Conservation (phyloP, 208 protist genomes). For the Crithidia sp. region DNA sequence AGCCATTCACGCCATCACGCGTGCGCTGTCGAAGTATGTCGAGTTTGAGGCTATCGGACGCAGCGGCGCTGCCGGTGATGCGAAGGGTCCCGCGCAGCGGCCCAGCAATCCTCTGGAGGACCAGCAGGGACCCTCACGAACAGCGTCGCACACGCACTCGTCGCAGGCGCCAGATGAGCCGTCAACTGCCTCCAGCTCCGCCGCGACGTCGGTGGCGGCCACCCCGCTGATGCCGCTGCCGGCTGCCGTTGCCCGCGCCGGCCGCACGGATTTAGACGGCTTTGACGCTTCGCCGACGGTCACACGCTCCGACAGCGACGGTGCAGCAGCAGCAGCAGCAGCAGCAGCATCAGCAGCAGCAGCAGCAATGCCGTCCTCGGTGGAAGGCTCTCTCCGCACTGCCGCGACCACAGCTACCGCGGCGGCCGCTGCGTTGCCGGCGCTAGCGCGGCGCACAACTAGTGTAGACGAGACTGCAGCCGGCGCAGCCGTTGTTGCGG, state of each 20-base stretch:
- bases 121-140: background rate
- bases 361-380: background rate
- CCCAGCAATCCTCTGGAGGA: background rate
- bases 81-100: background rate
- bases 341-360: background rate
- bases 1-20: conserved; percentile 51
- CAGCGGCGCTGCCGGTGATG: background rate
- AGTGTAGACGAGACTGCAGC: background rate
- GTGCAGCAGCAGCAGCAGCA: background rate
- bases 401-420: background rate
- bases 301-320: background rate
- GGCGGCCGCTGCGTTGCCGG: background rate
- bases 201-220: conserved; percentile 3
- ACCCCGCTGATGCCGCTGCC: conserved; percentile 28
- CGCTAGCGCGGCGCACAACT: background rate
- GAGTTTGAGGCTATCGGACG: conserved; percentile 32
- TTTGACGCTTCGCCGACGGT: conserved; percentile 4
- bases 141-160: background rate
- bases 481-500: background rate
- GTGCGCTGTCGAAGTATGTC: conserved; percentile 61
- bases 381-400: conserved; percentile 10
- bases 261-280: background rate
- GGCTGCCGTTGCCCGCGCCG: background rate
- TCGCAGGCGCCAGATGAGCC: background rate
- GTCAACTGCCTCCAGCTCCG: conserved; percentile 5